A percentile compares a stretch with the other conserved stretches of the same genome.
These are phyloP conservation scores for Elaphomyces granulatus DNA, from an alignment of 495 filamentous ascomycete genomes.

Conservation along the genomic window DNA sequence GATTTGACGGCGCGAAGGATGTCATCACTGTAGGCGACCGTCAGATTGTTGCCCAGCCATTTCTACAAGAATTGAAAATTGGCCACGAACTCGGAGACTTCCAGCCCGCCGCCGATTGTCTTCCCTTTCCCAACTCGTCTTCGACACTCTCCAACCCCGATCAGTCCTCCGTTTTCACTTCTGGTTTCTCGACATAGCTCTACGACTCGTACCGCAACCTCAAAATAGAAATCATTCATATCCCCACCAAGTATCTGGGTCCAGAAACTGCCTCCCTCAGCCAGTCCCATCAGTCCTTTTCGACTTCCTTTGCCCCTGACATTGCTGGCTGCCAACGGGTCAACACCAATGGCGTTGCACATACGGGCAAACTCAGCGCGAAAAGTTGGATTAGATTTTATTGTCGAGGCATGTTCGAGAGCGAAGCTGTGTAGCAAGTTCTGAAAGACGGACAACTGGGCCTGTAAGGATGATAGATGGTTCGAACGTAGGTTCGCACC, in stretches of 20 bases:
- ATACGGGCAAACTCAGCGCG: conserved; percentile 95
- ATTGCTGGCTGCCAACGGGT: conserved; percentile 69
- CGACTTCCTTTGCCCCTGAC: conserved; percentile 37
- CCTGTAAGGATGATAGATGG: conserved; percentile 69
- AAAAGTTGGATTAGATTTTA: conserved; percentile 87
- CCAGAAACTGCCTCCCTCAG: conserved; percentile 60
- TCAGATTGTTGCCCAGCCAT: no score
- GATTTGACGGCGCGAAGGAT: conserved; percentile 80
- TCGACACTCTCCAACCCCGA: conserved; percentile 69
- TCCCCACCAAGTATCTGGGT: conserved; percentile 77
- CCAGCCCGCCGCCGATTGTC: conserved; percentile 54
- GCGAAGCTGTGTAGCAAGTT: conserved; percentile 86
- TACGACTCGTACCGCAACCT: conserved; percentile 83
- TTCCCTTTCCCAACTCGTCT: conserved; percentile 54
- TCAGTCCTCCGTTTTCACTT: conserved; percentile 81
- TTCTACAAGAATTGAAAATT: neutral
- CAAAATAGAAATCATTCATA: conserved; percentile 98
- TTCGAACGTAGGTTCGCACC: conserved; percentile 67
- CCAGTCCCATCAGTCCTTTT: conserved; percentile 15
- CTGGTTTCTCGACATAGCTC: conserved; percentile 82
- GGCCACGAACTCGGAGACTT: conserved; percentile 48
- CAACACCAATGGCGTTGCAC: conserved; percentile 94
- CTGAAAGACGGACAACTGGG: conserved; percentile 91
- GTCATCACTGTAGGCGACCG: conserved; percentile 73
- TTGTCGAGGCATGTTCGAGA: conserved; percentile 84